phyloP scores from a whole-genome alignment of 1,284 basidiomycete species.

The Apiotrichum sp. region DNA sequence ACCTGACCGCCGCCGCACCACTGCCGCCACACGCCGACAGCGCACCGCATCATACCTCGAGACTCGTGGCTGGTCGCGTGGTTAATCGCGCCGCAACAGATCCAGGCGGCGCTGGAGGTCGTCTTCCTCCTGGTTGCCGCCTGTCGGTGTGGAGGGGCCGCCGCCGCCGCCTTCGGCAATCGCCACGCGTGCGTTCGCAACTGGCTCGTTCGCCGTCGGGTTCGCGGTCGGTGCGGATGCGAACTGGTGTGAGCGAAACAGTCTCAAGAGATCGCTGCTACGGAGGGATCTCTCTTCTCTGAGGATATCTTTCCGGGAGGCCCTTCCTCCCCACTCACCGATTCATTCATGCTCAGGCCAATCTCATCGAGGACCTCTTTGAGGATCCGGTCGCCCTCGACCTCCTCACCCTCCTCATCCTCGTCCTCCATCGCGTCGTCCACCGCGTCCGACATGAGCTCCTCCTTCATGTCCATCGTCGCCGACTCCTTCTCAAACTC shows the following conservation, averaged over 20 bases:
- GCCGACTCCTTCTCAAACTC: slow-evolving; percentile 96
- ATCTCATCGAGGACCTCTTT: slow-evolving; percentile 98
- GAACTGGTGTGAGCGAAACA: slow-evolving; percentile 52
- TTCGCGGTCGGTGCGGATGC: slow-evolving; percentile 73
- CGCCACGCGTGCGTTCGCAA: slow-evolving; percentile 62
- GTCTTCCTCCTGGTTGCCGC: slow-evolving; percentile 68
- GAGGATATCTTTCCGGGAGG: too few species aligned
- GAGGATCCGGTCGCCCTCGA: slow-evolving; percentile 91
- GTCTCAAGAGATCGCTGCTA: too few species aligned
- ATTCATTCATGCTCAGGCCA: slow-evolving; percentile 83
- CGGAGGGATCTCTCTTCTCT: background rate
- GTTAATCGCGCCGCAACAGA: slow-evolving; percentile 57
- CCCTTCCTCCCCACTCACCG: slow-evolving; percentile 55
- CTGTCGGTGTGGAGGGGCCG: slow-evolving; percentile 45
- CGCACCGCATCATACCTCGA: too few species aligned
- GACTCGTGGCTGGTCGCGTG: too few species aligned
- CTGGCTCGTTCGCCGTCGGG: slow-evolving; percentile 55
- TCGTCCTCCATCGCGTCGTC: slow-evolving; percentile 98
- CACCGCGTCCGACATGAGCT: slow-evolving; percentile 98
- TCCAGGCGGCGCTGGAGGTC: slow-evolving; percentile 80
- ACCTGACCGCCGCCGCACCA: too few species aligned
- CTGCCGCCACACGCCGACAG: too few species aligned
- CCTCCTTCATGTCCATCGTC: slow-evolving; percentile 99
- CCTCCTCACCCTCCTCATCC: slow-evolving; percentile 73
- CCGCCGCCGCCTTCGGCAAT: slow-evolving; percentile 62